phyloP scores from a whole-genome alignment of 345 rosid species.

The Lumnitzera racemosa region DNA sequence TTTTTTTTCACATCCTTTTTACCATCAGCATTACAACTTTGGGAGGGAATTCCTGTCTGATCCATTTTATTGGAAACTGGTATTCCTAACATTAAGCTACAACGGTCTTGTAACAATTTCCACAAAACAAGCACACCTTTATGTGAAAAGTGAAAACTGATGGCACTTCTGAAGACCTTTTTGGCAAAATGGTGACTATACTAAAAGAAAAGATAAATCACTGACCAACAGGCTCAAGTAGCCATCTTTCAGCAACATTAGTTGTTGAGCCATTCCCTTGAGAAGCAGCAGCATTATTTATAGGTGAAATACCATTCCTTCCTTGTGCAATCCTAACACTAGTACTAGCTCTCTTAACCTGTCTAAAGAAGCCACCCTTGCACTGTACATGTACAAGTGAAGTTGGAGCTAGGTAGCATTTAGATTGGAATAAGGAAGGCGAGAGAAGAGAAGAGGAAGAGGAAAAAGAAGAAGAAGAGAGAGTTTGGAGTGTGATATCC shows the following conservation, averaged over 20 bases:
- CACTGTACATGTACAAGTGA: slow-evolving; percentile 12
- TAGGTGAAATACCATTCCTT: slow-evolving; percentile 15
- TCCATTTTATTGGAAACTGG: too few species aligned
- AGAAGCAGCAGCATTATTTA: slow-evolving; percentile 51
- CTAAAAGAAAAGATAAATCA: not conserved
- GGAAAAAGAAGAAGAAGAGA: slow-evolving; percentile 17
- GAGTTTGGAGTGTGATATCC: slow-evolving; percentile 11
- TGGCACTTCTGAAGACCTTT: not conserved
- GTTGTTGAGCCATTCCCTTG: slow-evolving; percentile 23
- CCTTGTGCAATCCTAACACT: slow-evolving; percentile 15
- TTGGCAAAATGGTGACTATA: not conserved
- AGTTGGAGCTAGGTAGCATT: slow-evolving; percentile 7
- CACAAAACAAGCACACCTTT: too few species aligned
- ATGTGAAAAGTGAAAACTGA: not conserved
- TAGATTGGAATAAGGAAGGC: slow-evolving; percentile 4
- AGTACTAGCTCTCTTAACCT: slow-evolving; percentile 17
- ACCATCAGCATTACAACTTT: too few species aligned
- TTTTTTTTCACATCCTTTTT: too few species aligned
- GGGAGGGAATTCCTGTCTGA: too few species aligned
- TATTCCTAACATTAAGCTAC: too few species aligned
- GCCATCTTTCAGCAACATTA: slow-evolving; percentile 47
- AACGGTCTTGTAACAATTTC: too few species aligned
- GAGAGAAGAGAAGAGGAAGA: slow-evolving; percentile 18
- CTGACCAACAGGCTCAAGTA: slow-evolving; percentile 82
- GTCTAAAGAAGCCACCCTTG: slow-evolving; percentile 13